Evolutionary conservation across 352 stramenopile genomes (phyloP).

Genomic region (Phytopythium ostracodes): DNA sequence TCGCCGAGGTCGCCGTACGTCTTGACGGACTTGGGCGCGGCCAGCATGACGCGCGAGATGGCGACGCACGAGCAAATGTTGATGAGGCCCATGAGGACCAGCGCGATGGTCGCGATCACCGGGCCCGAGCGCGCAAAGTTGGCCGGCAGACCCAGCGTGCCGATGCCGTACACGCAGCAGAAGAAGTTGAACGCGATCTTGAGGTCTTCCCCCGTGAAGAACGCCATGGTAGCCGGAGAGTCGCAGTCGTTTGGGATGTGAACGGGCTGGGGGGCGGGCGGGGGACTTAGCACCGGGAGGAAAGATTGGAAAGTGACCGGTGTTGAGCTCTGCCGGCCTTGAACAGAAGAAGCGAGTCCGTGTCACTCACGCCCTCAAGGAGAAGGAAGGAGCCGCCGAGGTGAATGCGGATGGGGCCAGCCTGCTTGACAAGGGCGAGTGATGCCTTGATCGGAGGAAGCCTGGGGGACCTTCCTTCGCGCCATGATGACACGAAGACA

Average conservation of each 20-base stretch:
- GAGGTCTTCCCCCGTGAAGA: conserved; percentile 55
- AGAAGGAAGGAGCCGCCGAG: too few species aligned
- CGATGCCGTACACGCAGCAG: conserved; percentile 64
- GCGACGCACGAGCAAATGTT: conserved; percentile 59
- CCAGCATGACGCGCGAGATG: conserved; percentile 59
- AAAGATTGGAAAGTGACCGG: conserved; percentile 6
- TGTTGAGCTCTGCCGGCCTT: neutral
- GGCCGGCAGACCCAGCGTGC: conserved; percentile 52
- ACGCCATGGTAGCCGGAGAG: conserved; percentile 31
- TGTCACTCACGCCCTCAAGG: neutral
- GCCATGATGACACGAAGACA: neutral
- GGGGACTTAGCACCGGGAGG: neutral
- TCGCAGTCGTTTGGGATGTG: conserved; percentile 14
- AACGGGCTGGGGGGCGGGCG: neutral
- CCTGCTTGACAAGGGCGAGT: neutral
- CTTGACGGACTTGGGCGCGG: conserved; percentile 46
- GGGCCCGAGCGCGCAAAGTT: conserved; percentile 58
- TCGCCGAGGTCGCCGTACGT: conserved; percentile 64
- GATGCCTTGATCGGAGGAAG: neutral
- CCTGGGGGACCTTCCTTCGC: neutral
- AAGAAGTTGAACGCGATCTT: conserved; percentile 68
- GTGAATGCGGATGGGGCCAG: neutral
- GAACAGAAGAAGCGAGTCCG: neutral
- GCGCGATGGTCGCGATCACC: conserved; percentile 35
- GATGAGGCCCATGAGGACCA: conserved; percentile 56